Base-by-base conservation (phyloP, 164 flowering plant species). In the Tetracentron sinense region DNA sequence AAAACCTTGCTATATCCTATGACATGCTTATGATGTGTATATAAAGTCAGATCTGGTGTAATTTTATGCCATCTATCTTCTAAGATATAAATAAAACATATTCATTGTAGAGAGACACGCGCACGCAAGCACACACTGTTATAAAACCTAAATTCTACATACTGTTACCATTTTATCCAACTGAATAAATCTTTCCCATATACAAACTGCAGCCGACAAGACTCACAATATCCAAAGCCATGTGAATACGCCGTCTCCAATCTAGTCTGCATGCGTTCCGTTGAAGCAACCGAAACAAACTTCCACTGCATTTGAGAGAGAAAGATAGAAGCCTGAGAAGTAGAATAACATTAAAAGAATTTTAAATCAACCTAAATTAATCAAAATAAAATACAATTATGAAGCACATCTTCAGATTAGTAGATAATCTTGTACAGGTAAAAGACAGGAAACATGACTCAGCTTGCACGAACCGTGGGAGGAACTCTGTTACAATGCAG, bases 401-500 rank as follows among this genome's bases (percentile, higher is more conserved):
- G 30, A 10, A 10, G 38, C 16, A 58, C 28, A 51, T 12, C 1
- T 44, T 29, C 46, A 66, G 23, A 35, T 52, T 29, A 42, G 20
- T 42, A n/a, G n/a, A 65, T 48, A 48, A 61, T 42, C 25, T 51
- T n/a, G 42, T 57, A 30, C 20, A 56, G 52, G 30, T 10, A 58
- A 46, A 23, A 56, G 56, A 57, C 6, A 42, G 11, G 31, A 58
- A 33, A 57, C n/a, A 61, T 56, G 26, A 66, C 33, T 35, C n/a
- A 54, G 49, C 51, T 8, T 48, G 35, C 30, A 65, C 60, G 29
- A 52, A 92, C 99, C 99, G 87, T 75, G 97, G 99, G 66, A 95
- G 97, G 67, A 92, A 92, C 81, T 92, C 97, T 54, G 99, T 90
- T 14, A 95, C 91, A 63, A 95, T 95, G 82, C 97, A 90, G 50